phyloP scores from a whole-genome alignment of 1,284 basidiomycete species.

The Ustilago sp. region DNA sequence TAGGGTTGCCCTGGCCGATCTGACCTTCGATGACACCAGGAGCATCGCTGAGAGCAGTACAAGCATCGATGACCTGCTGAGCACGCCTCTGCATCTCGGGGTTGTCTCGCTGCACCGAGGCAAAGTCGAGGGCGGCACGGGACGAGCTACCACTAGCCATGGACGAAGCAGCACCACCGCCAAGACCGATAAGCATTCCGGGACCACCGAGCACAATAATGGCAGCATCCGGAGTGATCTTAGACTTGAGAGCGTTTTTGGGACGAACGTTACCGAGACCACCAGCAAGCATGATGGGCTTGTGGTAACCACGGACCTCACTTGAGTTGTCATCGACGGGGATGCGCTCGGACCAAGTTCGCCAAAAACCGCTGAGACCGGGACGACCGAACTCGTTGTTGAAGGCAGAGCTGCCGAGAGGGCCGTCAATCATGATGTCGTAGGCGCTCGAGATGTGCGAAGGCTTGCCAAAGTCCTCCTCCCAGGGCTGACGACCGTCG shows the following conservation, averaged over 20 bases:
- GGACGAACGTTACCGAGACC: constrained; percentile 88
- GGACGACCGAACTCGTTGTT: constrained; percentile 99
- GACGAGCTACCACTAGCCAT: constrained; percentile 76
- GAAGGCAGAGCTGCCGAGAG: constrained; percentile 92
- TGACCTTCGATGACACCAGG: constrained; percentile 40
- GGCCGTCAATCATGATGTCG: constrained; percentile 97
- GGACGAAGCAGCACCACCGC: constrained; percentile 94
- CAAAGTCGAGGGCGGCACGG: constrained; percentile 94
- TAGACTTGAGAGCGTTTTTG: constrained; percentile 63
- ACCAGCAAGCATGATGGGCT: constrained; percentile 99
- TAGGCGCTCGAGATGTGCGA: constrained; percentile 90
- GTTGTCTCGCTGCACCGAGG: constrained; percentile 96
- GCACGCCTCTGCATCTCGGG: constrained; percentile 97
- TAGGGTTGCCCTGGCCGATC: constrained; percentile 74
- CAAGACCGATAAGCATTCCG: constrained; percentile 94
- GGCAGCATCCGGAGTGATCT: constrained; percentile 61
- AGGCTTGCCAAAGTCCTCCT: constrained; percentile 79
- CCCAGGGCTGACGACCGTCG: constrained; percentile 62
- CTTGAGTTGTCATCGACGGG: constrained; percentile 41
- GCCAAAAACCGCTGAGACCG: constrained; percentile 74
- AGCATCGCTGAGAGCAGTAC: constrained; percentile 55
- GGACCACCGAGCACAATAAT: constrained; percentile 96
- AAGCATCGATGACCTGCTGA: constrained; percentile 94
- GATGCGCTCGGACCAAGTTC: constrained; percentile 66
- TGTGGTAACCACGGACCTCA: constrained; percentile 95